Evolutionary conservation across 108 stramenopile species (phyloP).

Genomic region (Epithemia pelagica): DNA sequence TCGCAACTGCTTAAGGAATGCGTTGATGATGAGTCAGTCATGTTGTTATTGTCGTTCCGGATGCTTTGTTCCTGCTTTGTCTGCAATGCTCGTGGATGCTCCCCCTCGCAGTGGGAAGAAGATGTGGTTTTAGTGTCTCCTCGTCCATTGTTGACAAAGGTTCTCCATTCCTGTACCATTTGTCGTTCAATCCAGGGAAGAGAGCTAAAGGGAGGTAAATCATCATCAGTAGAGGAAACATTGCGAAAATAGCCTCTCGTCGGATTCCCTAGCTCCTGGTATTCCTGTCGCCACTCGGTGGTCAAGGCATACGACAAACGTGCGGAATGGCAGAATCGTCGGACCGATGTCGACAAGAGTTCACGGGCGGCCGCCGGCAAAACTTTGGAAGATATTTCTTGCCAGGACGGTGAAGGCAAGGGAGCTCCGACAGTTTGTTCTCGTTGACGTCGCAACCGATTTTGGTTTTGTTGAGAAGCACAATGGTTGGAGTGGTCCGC

Average conservation of each 20-base stretch:
- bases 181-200: constrained; percentile 81
- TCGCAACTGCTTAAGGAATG: background rate
- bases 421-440: background rate
- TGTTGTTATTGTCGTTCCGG: background rate
- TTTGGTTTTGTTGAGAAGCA: too few species aligned
- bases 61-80: background rate
- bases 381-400: constrained; percentile 30
- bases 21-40: background rate
- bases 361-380: constrained; percentile 45
- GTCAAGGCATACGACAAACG: constrained; percentile 23
- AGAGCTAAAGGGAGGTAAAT: constrained; percentile 51
- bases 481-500: too few species aligned
- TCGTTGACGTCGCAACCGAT: too few species aligned
- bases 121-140: too few species aligned
- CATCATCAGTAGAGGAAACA: background rate
- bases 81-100: background rate
- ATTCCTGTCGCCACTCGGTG: constrained; percentile 38
- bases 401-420: constrained; percentile 4
- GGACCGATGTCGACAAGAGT: constrained; percentile 28
- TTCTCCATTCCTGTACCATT: constrained; percentile 80
- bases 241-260: constrained; percentile 25
- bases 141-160: constrained; percentile 30
- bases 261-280: constrained; percentile 41
- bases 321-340: constrained; percentile 35
- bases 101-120: too few species aligned